A percentile compares a stretch with the other conserved stretches of the same genome.
Conservation (phyloP, 768 basidiomycete genomes). For the Tylopilus balloui region DNA sequence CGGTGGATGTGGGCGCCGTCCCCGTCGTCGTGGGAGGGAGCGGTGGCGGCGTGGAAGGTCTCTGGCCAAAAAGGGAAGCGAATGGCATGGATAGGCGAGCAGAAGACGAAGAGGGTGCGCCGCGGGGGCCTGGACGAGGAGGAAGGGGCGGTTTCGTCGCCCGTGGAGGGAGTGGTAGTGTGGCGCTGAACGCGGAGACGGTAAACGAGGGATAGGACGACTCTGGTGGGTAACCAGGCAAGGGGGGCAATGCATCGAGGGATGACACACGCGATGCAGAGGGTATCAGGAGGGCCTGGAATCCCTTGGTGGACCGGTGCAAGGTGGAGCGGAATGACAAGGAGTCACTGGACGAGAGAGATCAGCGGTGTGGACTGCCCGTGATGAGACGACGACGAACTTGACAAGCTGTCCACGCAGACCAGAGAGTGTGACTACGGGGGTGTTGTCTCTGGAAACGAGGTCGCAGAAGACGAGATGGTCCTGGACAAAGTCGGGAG, state of each 20-base stretch:
- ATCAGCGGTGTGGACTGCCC: constrained; percentile 31
- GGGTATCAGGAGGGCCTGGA: constrained; percentile 33
- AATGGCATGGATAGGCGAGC: constrained; percentile 70
- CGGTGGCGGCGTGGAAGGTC: constrained; percentile 30
- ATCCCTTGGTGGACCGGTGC: constrained; percentile 38
- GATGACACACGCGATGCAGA: constrained; percentile 35
- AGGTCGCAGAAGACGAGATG: constrained; percentile 71
- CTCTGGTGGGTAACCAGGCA: constrained; percentile 39
- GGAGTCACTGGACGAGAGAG: constrained; percentile 25
- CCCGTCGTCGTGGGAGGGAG: constrained; percentile 19
- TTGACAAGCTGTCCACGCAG: constrained; percentile 65
- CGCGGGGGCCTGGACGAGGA: constrained; percentile 29
- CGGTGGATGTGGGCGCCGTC: constrained; percentile 23
- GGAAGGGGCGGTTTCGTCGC: constrained; percentile 49
- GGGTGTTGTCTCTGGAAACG: constrained; percentile 40
- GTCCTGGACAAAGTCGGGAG: constrained; percentile 74
- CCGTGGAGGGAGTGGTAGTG: constrained; percentile 32
- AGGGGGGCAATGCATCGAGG: constrained; percentile 48
- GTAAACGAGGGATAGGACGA: constrained; percentile 46
- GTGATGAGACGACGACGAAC: constrained; percentile 40
- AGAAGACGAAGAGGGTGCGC: constrained; percentile 18
- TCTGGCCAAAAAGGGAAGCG: constrained; percentile 68
- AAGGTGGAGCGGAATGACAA: constrained; percentile 45
- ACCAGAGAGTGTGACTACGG: constrained; percentile 77
- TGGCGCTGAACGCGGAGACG: constrained; percentile 38